Evolutionary conservation across 2,329 filamentous ascomycete genomes (phyloP), one percentile per base, ranked within the genome.

Genomic region (Nemania sp.): DNA sequence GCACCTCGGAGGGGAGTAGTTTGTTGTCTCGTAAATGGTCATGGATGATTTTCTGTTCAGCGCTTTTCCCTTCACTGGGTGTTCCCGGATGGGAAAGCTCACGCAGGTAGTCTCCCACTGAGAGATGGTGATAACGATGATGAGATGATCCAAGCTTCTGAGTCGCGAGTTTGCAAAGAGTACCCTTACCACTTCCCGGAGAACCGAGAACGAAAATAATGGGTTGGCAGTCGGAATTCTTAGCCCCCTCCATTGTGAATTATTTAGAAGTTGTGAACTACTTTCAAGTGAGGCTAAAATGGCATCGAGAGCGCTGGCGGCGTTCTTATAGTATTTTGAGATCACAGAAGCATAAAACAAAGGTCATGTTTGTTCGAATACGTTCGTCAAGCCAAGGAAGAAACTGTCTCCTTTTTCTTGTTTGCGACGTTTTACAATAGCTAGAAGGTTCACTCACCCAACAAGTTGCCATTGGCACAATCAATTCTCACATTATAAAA

Each of bases 201-300:
- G 72, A 64, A 1, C 73, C 73, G 27, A 74, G 66, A 32, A 74
- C 67, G 65, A 72, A 74, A 38, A 73, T 27, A n/a, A 74, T 60
- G 6, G 5, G 29, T 20, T 35, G 13, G 7, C 13, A 11, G 43
- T 11, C 18, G 2, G 55, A 3, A 5, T 67, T 24, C 11, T 8
- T 53, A 15, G 35, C 43, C 15, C n/a, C 26, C 29, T 35, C 54
- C 71, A 68, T 64, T 27, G n/a, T 65, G 53, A 18, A 5, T n/a
- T 41, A 53, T 35, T 7, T 1, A 15, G 7, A 45, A 45, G 15
- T 24, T 58, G 2, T 3, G 5, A 18, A 7, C 65, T 32, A 2
- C 47, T 24, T 52, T 7, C 2, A 35, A 35, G 32, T 35, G 2
- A 35, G 11, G 11, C 7, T 8, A 35, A 8, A 35, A 35, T n/a